Percentiles rank a stretch among this genome's conserved stretches.
Evolutionary conservation across 495 filamentous ascomycete species (phyloP).

Genomic region (Sordaria brevicollis): DNA sequence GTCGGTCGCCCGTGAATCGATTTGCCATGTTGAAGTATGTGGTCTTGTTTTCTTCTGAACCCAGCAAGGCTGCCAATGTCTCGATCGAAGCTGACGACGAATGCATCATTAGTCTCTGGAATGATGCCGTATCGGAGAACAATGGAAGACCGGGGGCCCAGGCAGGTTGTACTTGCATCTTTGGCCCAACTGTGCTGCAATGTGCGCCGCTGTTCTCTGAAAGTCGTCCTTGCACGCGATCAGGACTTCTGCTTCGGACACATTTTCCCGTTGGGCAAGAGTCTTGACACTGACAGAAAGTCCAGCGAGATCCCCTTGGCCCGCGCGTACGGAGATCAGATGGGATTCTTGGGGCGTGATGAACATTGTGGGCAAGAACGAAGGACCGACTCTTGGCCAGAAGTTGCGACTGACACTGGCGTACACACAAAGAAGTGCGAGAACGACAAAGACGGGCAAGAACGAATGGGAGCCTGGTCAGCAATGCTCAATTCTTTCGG

Average conservation of each 20-base stretch:
- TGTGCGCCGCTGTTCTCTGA: conserved; percentile 22
- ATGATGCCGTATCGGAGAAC: neutral
- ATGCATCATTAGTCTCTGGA: neutral
- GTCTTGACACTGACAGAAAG: conserved; percentile 5
- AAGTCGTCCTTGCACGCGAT: conserved; percentile 21
- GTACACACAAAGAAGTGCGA: neutral
- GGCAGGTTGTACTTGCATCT: neutral
- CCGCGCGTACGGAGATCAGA: conserved; percentile 15
- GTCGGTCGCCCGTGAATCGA: conserved; percentile 18
- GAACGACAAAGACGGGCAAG: neutral
- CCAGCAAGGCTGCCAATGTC: conserved; percentile 11
- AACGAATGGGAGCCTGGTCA: too few species aligned
- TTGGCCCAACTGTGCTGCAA: conserved; percentile 19
- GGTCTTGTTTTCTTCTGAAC: conserved; percentile 2
- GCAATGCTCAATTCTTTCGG: neutral
- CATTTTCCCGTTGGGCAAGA: conserved; percentile 13
- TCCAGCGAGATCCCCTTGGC: conserved; percentile 13
- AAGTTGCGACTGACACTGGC: neutral
- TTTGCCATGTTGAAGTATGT: conserved; percentile 23
- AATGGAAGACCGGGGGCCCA: too few species aligned
- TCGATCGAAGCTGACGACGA: conserved; percentile 15
- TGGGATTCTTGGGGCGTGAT: conserved; percentile 15
- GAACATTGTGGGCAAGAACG: conserved; percentile 7
- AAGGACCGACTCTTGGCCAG: neutral
- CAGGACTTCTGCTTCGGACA: conserved; percentile 10